Evolutionary conservation across 2,329 filamentous ascomycete species (phyloP).

Genomic region (Coniochaeta sp.): DNA sequence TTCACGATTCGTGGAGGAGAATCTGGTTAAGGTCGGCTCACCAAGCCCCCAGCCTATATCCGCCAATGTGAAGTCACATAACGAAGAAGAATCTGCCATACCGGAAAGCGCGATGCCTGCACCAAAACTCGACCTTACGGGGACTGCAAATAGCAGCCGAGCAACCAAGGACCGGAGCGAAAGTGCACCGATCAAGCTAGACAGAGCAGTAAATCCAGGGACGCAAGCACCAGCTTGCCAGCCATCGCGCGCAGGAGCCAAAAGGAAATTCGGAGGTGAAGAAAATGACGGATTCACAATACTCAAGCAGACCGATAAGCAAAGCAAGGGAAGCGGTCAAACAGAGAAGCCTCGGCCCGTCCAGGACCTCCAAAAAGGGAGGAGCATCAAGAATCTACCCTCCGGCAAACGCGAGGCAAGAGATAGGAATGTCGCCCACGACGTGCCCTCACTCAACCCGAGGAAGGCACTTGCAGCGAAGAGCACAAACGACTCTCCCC

Average conservation of each 20-base stretch:
- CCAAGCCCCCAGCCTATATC: slow-evolving; percentile 21
- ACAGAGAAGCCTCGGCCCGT: slow-evolving; percentile 9
- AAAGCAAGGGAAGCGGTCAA: background rate
- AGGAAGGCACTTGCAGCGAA: slow-evolving; percentile 48
- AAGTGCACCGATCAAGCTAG: background rate
- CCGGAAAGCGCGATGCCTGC: slow-evolving; percentile 4
- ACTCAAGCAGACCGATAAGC: slow-evolving; percentile 16
- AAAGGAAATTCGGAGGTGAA: slow-evolving; percentile 52
- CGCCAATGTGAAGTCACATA: slow-evolving; percentile 2
- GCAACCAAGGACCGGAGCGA: background rate
- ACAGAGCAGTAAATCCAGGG: background rate
- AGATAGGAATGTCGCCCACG: slow-evolving; percentile 17
- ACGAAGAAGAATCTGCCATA: background rate
- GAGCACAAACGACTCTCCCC: slow-evolving; percentile 55
- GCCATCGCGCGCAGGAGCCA: slow-evolving; percentile 40
- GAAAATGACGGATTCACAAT: slow-evolving; percentile 34
- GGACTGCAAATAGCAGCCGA: background rate
- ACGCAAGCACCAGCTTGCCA: background rate
- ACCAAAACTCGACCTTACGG: slow-evolving; percentile 14
- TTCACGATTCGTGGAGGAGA: slow-evolving; percentile 50
- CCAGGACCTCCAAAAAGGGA: slow-evolving; percentile 24
- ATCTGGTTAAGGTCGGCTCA: slow-evolving; percentile 45
- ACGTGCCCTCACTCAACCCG: slow-evolving; percentile 10
- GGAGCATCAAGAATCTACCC: slow-evolving; percentile 38
- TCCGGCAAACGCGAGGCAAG: slow-evolving; percentile 29